Base-by-base conservation (phyloP, 2,329 filamentous ascomycete species). In the Fusarium sp. region DNA sequence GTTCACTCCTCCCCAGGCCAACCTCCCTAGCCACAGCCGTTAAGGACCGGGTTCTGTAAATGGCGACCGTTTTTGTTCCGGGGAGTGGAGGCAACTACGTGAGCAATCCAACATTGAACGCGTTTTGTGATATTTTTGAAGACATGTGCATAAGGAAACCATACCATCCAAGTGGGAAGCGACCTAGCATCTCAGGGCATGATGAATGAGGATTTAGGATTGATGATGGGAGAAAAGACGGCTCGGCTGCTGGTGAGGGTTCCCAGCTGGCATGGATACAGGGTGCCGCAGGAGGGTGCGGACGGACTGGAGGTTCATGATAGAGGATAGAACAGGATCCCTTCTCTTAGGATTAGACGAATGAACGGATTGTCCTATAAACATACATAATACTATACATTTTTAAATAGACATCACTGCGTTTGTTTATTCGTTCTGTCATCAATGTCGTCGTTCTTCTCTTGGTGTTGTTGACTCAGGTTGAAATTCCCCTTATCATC, bases 21-120 rank as follows among this genome's bases (percentile, higher is more conserved):
- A 80, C 40, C 75, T 87, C 31, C 85, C 86, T 37, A 80, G 78
- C 45, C 84, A 82, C 38, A 75, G 82, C 66, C 70, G 74, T 24
- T 60, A 66, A 37, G 67, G 78, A 79, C 54, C 81, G 83, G 76
- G 79, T 68, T 77, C 78, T 45, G 76, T 79, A 47, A 79, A 73
- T 69, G 72, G 69, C 24, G 70, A 72, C n/a, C 80, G 81, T 75
- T 77, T 66, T 76, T 79, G 67, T 27, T 29, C 81, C 59, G 20
- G 47, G 69, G 67, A 35, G 38, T 52, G 59, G 62, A 60, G 52
- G 69, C 64, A 64, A 62, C 57, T 42, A 34, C 61, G 69, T 62
- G 63, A 56, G 45, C 57, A 68, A 73, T 74, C 50, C 77, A 69
- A 47, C 67, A 65, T 76, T 74, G 71, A 62, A 60, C 65, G 71